Evolutionary conservation across 2,329 filamentous ascomycete species (phyloP), one percentile per base, ranked within the genome.

Genomic region (Aspergillus brunneoviolaceus): DNA sequence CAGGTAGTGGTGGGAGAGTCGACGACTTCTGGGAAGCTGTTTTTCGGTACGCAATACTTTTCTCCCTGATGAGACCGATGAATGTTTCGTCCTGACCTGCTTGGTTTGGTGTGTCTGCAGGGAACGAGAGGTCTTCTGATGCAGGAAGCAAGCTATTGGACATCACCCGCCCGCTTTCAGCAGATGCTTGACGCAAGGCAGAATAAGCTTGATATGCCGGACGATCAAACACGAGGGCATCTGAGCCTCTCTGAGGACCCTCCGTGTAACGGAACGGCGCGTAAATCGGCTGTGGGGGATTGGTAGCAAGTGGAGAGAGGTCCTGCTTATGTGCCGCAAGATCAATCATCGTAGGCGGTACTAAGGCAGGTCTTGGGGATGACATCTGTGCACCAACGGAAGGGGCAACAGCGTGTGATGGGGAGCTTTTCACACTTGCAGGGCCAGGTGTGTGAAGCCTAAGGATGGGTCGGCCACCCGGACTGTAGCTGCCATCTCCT

Each of bases 381-480:
- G 61, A 55, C 16, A 16, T 19, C 14, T 61, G 57, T 25, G 39
- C 33, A 23, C 49, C 48, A 45, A 64, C 52, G 6, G 60, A 60
- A n/a, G 51, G 35, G 33, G 51, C 55, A 42, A 49, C 25, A 7
- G 71, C 67, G 45, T 71, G 69, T 3, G 73, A 70, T 33, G 66
- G 63, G 25, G 72, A 70, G 48, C 72, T 63, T 29, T 70, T 66
- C 33, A 71, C 57, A 5, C 60, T 55, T 29, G 66, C 58, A 11
- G 61, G 58, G 11, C 55, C 55, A 35, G 66, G 66, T 7, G 66
- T 66, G 45, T 67, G 58, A 31, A 69, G 63, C 31, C 68, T 69
- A 61, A 81, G 61, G 11, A 81, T 76, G 10, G 83, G 83, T 33
- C 83, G 74, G 7, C 83, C 83, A 23, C 83, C 83, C 21, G 83